phyloP scores from a whole-genome alignment of 2,329 filamentous ascomycete species.

The Fusarium miscanthi region DNA sequence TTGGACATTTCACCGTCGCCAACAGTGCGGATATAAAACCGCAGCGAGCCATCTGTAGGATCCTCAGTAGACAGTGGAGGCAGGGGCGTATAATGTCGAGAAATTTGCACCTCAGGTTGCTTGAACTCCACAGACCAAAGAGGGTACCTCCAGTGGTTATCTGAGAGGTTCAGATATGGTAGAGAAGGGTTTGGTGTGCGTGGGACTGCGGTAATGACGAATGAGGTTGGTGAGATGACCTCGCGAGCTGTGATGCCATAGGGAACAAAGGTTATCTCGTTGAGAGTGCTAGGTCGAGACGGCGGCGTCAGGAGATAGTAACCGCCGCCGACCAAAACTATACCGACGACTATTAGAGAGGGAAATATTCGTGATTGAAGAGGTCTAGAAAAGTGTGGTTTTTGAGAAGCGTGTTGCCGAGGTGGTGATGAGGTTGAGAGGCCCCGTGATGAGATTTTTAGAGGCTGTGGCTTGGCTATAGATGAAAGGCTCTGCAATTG shows the following conservation, averaged over 20 bases:
- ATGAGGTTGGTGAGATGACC: constrained; percentile 72
- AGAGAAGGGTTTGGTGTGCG: constrained; percentile 44
- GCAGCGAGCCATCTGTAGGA: constrained; percentile 59
- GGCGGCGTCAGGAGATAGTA: constrained; percentile 46
- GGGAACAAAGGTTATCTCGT: constrained; percentile 70
- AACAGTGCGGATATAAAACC: constrained; percentile 83
- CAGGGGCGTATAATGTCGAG: constrained; percentile 89
- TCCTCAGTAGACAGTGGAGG: constrained; percentile 60
- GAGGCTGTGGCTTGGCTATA: not conserved
- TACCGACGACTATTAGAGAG: constrained; percentile 35
- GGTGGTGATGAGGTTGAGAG: constrained; percentile 1
- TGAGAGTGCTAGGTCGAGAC: constrained; percentile 55
- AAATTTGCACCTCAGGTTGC: constrained; percentile 93
- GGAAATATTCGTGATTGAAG: constrained; percentile 47
- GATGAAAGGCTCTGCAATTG: not conserved
- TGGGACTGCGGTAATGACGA: constrained; percentile 73
- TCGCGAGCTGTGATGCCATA: constrained; percentile 73
- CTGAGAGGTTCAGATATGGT: constrained; percentile 42
- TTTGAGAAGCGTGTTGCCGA: constrained; percentile 16
- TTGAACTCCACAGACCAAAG: constrained; percentile 94
- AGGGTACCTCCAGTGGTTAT: constrained; percentile 58
- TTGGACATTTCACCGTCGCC: constrained; percentile 85
- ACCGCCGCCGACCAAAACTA: constrained; percentile 39
- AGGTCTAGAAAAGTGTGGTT: constrained; percentile 57
- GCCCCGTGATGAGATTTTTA: not conserved